Base-by-base conservation (phyloP, 2,329 filamentous ascomycete species). In the Aspergillus calidoustus region DNA sequence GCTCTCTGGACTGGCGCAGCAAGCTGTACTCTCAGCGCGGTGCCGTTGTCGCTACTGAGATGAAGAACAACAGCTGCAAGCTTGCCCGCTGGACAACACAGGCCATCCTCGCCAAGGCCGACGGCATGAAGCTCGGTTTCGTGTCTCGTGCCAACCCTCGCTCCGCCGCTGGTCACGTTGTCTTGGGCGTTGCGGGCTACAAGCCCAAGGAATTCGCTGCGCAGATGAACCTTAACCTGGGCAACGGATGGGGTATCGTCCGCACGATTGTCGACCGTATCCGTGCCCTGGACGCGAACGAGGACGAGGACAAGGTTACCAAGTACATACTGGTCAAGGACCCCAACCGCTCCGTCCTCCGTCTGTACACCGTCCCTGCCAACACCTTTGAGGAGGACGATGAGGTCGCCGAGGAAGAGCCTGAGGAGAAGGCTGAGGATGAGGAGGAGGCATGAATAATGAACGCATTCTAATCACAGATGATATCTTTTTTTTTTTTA, bases 51-150 rank as follows among this genome's bases (percentile, higher is more conserved):
- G 95, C 95, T 22, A 99, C 95, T 13, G 95, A 99, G 84, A 99
- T 99, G 95, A 99, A 99, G 91, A 99, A 99, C 88, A 99, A 99
- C 87, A 93, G 89, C 76, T 96, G 92, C 90, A 99, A 99, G 85
- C 89, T 99, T 66, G 95, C 95, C 61, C 86, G 95, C 77, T 99
- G 95, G 95, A 97, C 95, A 34, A 92, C 94, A 48, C 95, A 99
- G 84, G 92, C 91, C 75, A 97, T 99, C 74, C 87, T 99, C 61
- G 93, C 94, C 77, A 93, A 93, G 82, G 93, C 95, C n/a, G 95
- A 99, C 77, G 85, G 93, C 69, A 97, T 99, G 93, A 99, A 98
- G 85, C 89, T 99, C 78, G 95, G 94, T 72, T 99, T 99, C 82
- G 93, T 99, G 66, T 97, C 94, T 57, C 93, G 95, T 73, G 87